Evolutionary conservation across 73 alveolate species (phyloP).

Genomic region (Symbiodinium natans): DNA sequence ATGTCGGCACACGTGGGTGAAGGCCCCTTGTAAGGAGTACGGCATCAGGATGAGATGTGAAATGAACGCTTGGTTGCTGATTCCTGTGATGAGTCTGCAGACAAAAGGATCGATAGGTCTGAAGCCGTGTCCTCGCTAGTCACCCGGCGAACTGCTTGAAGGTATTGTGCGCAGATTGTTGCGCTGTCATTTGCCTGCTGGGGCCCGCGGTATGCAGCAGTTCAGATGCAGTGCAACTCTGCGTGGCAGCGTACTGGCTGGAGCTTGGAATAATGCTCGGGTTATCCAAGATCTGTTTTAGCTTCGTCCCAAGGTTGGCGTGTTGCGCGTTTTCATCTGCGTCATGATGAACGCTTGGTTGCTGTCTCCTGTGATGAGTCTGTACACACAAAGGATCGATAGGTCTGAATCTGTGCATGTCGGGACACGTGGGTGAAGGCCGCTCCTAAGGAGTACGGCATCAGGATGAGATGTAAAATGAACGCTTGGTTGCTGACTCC

Average conservation of each 20-base stretch:
- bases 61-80: conserved; percentile 20
- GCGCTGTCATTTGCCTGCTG: not conserved
- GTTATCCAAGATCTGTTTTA: no score
- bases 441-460: not conserved
- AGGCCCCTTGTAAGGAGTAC: not conserved
- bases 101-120: no score
- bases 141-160: no score
- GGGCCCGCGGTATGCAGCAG: not conserved
- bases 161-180: no score
- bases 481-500: conserved; percentile 18
- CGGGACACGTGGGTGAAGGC: not conserved
- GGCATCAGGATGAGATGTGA: not conserved
- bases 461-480: not conserved
- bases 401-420: not conserved
- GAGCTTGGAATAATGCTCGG: no score
- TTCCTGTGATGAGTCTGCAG: not conserved
- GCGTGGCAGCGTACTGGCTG: not conserved
- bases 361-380: not conserved
- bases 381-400: no score
- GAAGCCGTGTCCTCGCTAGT: no score
- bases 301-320: no score
- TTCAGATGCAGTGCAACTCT: not conserved
- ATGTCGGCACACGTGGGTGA: no score
- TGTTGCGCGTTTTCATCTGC: not conserved
- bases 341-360: not conserved